A percentile compares a stretch with the other conserved stretches of the same genome.
phyloP scores from a whole-genome alignment of 441 rosid species.

The Adansonia grandidieri region DNA sequence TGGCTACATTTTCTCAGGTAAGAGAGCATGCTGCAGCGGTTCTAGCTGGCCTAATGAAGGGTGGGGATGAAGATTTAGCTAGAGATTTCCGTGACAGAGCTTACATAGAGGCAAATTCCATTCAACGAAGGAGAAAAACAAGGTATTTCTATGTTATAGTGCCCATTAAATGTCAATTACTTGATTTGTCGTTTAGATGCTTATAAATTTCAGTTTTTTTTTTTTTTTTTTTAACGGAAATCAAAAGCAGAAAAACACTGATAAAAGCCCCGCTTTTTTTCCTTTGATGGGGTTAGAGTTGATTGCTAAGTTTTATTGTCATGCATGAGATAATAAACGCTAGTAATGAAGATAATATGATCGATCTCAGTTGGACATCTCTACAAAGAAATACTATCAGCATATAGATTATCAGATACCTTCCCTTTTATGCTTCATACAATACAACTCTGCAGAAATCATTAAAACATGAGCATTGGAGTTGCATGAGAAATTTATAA shows the following conservation, averaged over 20 bases:
- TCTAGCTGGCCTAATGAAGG: slow-evolving; percentile 96
- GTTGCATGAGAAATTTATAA: slow-evolving; percentile 12
- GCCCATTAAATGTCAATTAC: background rate
- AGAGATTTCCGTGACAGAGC: slow-evolving; percentile 85
- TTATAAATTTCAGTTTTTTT: background rate
- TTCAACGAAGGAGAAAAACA: slow-evolving; percentile 66
- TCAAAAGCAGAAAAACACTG: slow-evolving; percentile 15
- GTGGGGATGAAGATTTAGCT: slow-evolving; percentile 89
- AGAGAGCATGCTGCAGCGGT: slow-evolving; percentile 99
- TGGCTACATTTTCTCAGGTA: slow-evolving; percentile 55
- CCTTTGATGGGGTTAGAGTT: slow-evolving; percentile 1
- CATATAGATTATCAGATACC: slow-evolving; percentile 1
- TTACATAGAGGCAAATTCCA: slow-evolving; percentile 68
- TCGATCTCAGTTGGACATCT: slow-evolving; percentile 7
- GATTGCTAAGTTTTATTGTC: background rate
- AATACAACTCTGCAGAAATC: slow-evolving; percentile 14
- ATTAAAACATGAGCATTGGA: background rate
- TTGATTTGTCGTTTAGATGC: slow-evolving; percentile 18
- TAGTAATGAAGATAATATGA: slow-evolving; percentile 1
- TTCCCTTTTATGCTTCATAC: slow-evolving; percentile 11
- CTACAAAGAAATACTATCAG: slow-evolving; percentile 2
- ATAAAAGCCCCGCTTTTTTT: background rate
- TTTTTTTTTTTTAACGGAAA: slow-evolving; percentile 11
- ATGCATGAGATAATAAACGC: slow-evolving; percentile 12
- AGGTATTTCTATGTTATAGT: slow-evolving; percentile 44